Evolutionary conservation across 1,139 yeast genomes (phyloP).

Genomic region (Yamadazyma sp.): DNA sequence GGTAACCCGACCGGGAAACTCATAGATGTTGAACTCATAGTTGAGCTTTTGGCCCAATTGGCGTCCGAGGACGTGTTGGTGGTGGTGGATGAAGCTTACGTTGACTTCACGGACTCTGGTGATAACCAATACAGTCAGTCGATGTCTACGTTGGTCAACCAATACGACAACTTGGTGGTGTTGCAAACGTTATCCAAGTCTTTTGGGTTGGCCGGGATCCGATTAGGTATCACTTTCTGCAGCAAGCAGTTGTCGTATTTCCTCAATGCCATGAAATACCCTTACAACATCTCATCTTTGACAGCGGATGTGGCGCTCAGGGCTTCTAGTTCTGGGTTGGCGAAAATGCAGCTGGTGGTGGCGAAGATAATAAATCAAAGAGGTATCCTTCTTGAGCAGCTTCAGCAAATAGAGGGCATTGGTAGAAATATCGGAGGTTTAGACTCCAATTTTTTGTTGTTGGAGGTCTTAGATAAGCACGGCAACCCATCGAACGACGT

Average conservation of each 20-base stretch:
- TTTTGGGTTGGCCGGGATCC: slow-evolving; percentile 92
- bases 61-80: slow-evolving; percentile 70
- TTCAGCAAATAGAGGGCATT: slow-evolving; percentile 57
- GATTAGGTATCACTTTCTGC: slow-evolving; percentile 80
- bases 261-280: slow-evolving; percentile 90
- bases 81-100: slow-evolving; percentile 91
- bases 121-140: slow-evolving; percentile 47
- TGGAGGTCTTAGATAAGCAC: slow-evolving; percentile 62
- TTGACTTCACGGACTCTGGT: slow-evolving; percentile 64
- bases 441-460: slow-evolving; percentile 80
- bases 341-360: slow-evolving; percentile 58
- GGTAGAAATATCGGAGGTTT: slow-evolving; percentile 83
- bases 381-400: slow-evolving; percentile 45
- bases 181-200: slow-evolving; percentile 92
- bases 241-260: slow-evolving; percentile 58
- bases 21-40: slow-evolving; percentile 49
- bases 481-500: slow-evolving; percentile 68
- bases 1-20: slow-evolving; percentile 92
- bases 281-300: slow-evolving; percentile 86
- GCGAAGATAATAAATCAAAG: slow-evolving; percentile 56
- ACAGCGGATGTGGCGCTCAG: slow-evolving; percentile 75
- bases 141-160: slow-evolving; percentile 75
- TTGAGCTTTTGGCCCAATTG: slow-evolving; percentile 50
- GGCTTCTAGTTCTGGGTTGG: slow-evolving; percentile 63
- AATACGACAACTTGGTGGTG: slow-evolving; percentile 81